Evolutionary conservation across 805 yeast species (phyloP).

Genomic region (Monosporozyma servazzii): DNA sequence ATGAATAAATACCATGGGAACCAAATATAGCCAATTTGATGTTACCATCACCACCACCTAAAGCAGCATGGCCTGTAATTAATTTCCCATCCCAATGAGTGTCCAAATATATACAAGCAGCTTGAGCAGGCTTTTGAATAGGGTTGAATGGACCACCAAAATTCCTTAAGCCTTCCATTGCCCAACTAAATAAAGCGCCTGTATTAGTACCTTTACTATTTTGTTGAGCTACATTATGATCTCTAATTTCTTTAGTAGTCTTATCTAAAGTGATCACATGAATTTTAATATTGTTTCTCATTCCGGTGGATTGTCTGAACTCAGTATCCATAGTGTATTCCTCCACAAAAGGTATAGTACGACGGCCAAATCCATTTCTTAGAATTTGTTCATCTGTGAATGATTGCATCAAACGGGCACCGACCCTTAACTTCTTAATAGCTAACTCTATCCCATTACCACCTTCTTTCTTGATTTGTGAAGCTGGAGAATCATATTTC

Average conservation of each 20-base stretch:
- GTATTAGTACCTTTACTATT: constrained; percentile 58
- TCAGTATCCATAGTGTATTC: constrained; percentile 48
- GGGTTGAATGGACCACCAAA: constrained; percentile 47
- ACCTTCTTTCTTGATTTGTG: constrained; percentile 39
- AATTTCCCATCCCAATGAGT: constrained; percentile 65
- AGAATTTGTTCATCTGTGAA: constrained; percentile 86
- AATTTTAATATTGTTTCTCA: constrained; percentile 59
- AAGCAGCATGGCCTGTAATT: constrained; percentile 82
- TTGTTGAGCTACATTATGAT: constrained; percentile 81
- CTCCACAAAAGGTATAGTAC: constrained; percentile 70
- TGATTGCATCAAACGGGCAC: constrained; percentile 83
- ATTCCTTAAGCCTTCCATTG: constrained; percentile 57
- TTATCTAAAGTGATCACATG: constrained; percentile 63
- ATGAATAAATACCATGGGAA: constrained; percentile 80
- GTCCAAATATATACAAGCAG: constrained; percentile 80
- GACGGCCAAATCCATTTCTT: constrained; percentile 63
- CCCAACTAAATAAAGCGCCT: constrained; percentile 73
- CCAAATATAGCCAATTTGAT: constrained; percentile 85
- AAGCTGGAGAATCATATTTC: constrained; percentile 56
- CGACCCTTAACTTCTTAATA: constrained; percentile 63
- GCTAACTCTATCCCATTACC: constrained; percentile 66
- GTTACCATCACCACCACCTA: constrained; percentile 76
- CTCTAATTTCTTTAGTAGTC: constrained; percentile 62
- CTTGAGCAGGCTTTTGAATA: constrained; percentile 48
- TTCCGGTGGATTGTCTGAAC: constrained; percentile 30